A percentile compares a stretch with the other conserved stretches of the same genome.
Conservation (phyloP, 1,284 basidiomycete species). For the Rhodotorula glutinis region DNA sequence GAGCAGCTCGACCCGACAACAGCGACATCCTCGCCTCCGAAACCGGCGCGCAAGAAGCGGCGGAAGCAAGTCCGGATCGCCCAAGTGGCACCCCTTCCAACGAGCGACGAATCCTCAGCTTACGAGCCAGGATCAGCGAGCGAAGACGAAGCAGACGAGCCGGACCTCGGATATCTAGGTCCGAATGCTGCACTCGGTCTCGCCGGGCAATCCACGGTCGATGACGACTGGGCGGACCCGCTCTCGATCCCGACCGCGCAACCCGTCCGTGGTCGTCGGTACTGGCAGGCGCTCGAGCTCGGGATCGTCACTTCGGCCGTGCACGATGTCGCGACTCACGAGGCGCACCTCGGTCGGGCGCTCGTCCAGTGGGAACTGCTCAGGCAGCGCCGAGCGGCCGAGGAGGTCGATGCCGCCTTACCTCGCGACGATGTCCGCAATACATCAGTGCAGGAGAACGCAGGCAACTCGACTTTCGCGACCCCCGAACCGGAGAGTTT, state of each 20-base stretch:
- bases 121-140: not conserved
- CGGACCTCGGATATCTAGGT: no score
- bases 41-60: not conserved
- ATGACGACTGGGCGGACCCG: slow-evolving; percentile 19
- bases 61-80: slow-evolving; percentile 9
- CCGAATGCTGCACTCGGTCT: no score
- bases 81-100: not conserved
- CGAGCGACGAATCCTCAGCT: not conserved
- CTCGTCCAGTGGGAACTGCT: slow-evolving; percentile 25
- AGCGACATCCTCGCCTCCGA: not conserved
- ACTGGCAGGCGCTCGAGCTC: slow-evolving; percentile 22
- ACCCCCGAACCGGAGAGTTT: no score
- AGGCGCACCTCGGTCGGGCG: slow-evolving; percentile 10
- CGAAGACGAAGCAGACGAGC: not conserved
- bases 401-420: slow-evolving; percentile 2
- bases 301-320: slow-evolving; percentile 21
- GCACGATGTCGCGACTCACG: slow-evolving; percentile 8
- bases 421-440: no score
- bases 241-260: not conserved
- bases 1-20: no score
- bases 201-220: no score
- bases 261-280: not conserved
- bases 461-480: no score
- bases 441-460: no score
- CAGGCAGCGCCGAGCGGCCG: not conserved